phyloP scores from a whole-genome alignment of 2,329 filamentous ascomycete genomes.

The Ophiocordyceps camponoti-rufipedis region DNA sequence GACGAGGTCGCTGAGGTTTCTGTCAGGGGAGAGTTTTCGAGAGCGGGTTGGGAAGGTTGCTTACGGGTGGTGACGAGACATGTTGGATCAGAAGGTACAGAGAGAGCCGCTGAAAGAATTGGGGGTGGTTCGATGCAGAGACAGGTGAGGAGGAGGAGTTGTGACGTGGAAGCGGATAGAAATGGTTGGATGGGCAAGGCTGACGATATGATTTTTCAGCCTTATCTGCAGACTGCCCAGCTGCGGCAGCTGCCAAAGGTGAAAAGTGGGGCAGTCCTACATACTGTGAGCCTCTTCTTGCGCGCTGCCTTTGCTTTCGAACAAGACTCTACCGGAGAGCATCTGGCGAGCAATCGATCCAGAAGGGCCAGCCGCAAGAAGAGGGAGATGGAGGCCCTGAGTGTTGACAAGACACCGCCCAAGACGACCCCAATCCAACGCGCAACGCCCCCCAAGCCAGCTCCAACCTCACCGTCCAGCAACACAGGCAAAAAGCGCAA shows the following conservation, averaged over 20 bases:
- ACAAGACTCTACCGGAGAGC: not conserved
- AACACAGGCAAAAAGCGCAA: not conserved
- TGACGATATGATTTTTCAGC: too few species aligned
- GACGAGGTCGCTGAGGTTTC: slow-evolving; percentile 58
- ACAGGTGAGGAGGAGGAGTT: too few species aligned
- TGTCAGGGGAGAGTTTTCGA: not conserved
- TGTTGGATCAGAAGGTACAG: slow-evolving; percentile 20
- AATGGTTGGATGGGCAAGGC: too few species aligned
- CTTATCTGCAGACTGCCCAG: not conserved
- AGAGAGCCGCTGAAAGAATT: not conserved
- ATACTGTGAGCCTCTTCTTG: too few species aligned
- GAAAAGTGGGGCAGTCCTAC: not conserved
- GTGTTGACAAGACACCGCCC: not conserved
- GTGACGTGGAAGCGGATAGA: not conserved
- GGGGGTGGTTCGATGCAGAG: not conserved
- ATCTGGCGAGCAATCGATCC: not conserved
- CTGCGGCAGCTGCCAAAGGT: not conserved
- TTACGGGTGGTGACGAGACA: slow-evolving; percentile 87
- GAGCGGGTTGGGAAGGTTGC: not conserved
- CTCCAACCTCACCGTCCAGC: too few species aligned
- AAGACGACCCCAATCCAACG: not conserved
- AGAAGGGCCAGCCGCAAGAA: not conserved
- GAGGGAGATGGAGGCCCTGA: not conserved
- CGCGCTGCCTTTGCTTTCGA: too few species aligned
- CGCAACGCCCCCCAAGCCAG: not conserved